A percentile compares a stretch with the other conserved stretches of the same genome.
These are phyloP conservation scores for Pichia paraexigua DNA, from an alignment of 805 yeast species.

Conservation along the genomic window DNA sequence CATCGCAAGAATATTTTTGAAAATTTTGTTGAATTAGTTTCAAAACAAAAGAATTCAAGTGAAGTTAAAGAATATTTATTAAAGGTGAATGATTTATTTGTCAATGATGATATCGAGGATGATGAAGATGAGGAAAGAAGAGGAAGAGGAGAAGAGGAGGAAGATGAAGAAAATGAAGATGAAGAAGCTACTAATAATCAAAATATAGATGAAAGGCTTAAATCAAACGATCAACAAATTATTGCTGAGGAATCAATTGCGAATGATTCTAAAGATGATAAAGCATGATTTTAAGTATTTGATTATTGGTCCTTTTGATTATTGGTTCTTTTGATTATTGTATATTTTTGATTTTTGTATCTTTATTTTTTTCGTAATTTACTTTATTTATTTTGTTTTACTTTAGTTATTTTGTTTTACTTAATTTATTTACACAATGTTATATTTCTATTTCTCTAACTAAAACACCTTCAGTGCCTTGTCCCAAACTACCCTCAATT, in stretches of 20 bases:
- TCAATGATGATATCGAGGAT: background rate
- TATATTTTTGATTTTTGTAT: background rate
- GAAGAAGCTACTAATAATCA: background rate
- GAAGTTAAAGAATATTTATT: background rate
- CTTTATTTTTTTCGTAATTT: background rate
- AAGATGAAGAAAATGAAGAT: slow-evolving; percentile 4
- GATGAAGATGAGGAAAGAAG: slow-evolving; percentile 7
- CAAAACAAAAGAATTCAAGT: slow-evolving; percentile 5
- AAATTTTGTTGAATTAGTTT: slow-evolving; percentile 7
- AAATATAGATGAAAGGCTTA: background rate
- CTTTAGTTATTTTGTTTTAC: too few relatives aligned
- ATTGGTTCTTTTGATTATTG: background rate
- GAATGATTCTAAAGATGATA: background rate
- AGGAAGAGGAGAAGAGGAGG: slow-evolving; percentile 1
- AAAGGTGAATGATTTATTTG: background rate
- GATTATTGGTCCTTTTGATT: too few relatives aligned
- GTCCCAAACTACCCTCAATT: slow-evolving; percentile 48
- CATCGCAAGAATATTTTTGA: slow-evolving; percentile 53
- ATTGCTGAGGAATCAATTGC: background rate
- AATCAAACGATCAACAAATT: background rate
- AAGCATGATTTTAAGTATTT: too few relatives aligned
- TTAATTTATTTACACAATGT: background rate
- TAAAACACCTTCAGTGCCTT: slow-evolving; percentile 58
- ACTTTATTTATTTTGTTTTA: too few relatives aligned
- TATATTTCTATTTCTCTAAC: slow-evolving; percentile 47